Evolutionary conservation across 306 rosid genomes (phyloP), one percentile per base, ranked within the genome.

Genomic region (Parietaria judaica): DNA sequence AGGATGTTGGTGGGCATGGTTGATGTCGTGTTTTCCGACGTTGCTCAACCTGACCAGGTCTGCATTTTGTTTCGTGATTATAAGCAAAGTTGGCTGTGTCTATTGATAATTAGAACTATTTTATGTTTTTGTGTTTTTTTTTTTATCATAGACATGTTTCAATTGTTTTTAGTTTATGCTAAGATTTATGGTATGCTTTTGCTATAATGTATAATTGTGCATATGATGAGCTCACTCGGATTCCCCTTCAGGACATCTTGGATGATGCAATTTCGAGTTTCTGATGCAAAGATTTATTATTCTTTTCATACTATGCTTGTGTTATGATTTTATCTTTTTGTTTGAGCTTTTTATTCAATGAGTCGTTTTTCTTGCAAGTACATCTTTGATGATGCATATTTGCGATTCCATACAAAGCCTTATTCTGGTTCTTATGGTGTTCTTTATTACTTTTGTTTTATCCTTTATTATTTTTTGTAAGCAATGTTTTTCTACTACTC

Each of bases 41-140:
- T 92, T 74, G 99, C 99, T 6, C 96, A 92, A 71, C 99, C 96
- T 5, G 99, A 92, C 79, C 99, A 88, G 99, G 99, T 92, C 37
- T 72, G 73, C 61, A 14, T 51, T 65, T 53, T 60, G 44, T 39
- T 66, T 12, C 8, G 11, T 48, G 11, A 8, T n/a, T 34, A 14
- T 51, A 2, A 4, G 6, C 7, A 23, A 23, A 23, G 31, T 23
- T 23, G 1, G 31, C 2, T 23, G 2, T 2, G 31, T 23, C 31
- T 23, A 23, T 23, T 23, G 31, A 23, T 23, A 23, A 23, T 23
- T 23, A 2, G 31, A 23, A 23, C 31, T 23, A 23, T 23, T 23
- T 23, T 41, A 41, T 3, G 45, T 5, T 41, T 41, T 41, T 41
- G 45, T 41, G 45, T 5, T 41, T 41, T 5, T 23, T 23, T 23